Percentiles rank a stretch among this genome's conserved stretches.
Conservation (phyloP, 1,284 basidiomycete genomes). For the Austroboletus olivaceoglutinosus region DNA sequence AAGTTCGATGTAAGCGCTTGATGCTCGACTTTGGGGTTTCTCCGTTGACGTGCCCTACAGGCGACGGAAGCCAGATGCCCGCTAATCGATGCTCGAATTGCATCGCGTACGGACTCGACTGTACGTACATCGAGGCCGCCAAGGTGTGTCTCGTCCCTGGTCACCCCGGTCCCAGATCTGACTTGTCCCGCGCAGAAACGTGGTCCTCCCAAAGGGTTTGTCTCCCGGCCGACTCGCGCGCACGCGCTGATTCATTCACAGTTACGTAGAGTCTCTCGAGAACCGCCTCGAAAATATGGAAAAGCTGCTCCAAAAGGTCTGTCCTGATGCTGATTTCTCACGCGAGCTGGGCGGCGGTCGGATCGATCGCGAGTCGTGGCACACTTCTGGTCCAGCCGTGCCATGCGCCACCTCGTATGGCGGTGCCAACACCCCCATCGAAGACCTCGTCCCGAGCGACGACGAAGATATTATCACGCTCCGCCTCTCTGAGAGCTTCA, state of each 20-base stretch:
- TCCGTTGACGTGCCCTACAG: no score
- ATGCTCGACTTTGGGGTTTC: no score
- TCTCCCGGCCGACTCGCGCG: neutral
- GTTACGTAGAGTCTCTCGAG: conserved; percentile 73
- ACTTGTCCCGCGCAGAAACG: conserved; percentile 57
- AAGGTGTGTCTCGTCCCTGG: conserved; percentile 46
- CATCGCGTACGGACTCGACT: conserved; percentile 66
- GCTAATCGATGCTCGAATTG: conserved; percentile 78
- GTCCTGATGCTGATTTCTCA: conserved; percentile 51
- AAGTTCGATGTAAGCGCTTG: conserved; percentile 60
- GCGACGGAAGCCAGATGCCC: conserved; percentile 64
- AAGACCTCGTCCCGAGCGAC: conserved; percentile 34
- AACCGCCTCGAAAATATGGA: conserved; percentile 71
- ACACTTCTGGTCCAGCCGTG: conserved; percentile 20
- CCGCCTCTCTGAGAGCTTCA: conserved; percentile 23
- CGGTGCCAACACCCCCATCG: conserved; percentile 6
- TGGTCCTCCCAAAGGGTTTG: conserved; percentile 79
- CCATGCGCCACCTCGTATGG: conserved; percentile 10
- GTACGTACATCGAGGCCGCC: conserved; percentile 74
- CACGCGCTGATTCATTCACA: conserved; percentile 23
- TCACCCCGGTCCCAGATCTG: neutral
- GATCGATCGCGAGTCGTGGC: conserved; percentile 36
- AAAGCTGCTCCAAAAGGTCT: conserved; percentile 58
- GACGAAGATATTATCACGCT: conserved; percentile 33
- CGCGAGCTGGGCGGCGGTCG: conserved; percentile 41